Base-by-base conservation (phyloP, 768 basidiomycete species). In the Lentinula raphanica region DNA sequence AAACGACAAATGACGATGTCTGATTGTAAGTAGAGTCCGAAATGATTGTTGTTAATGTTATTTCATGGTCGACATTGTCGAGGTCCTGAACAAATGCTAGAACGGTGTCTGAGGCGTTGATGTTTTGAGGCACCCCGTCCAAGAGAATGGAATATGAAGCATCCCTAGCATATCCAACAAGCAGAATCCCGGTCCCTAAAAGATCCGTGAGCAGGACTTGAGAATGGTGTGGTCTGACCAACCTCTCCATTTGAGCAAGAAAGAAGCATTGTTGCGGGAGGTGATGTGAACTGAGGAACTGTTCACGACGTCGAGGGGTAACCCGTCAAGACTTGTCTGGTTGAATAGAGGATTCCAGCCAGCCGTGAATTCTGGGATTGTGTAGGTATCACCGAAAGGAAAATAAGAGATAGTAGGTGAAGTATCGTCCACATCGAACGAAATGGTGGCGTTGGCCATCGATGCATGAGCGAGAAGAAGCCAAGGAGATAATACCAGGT, bases 321-420 rank as follows among this genome's bases (percentile, higher is more conserved):
- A 74, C 54, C 79, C 84, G 7, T 83, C 84, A 12, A 83, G 79
- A 40, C 42, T 49, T 2, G 56, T 57, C 25, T 57, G 44, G 29
- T 73, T 69, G 69, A 80, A 89, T 70, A 76, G 81, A 17, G 87
- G 81, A 66, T 83, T 84, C 90, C 90, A 92, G 65, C 88, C 88
- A 27, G 74, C 76, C 19, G 69, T 64, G 40, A 82, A 64, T 63
- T 84, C 74, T 1, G 80, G 69, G 50, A 76, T 68, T 39, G 79
- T 72, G 58, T 83, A 72, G 11, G 78, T 79, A 68, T 88, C 85
- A 42, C 73, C 65, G 59, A 83, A 80, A 23, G 90, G 88, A 59
- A 68, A 75, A 73, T 89, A 91, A 27, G 64, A 60, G 62, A 90
- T 72, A 46, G 75, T 65, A 3, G 88, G 88, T 42, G 88, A 89